These are phyloP conservation scores for Fusarium tricinctum DNA, from an alignment of 2,329 filamentous ascomycete genomes.

Conservation along the genomic window DNA sequence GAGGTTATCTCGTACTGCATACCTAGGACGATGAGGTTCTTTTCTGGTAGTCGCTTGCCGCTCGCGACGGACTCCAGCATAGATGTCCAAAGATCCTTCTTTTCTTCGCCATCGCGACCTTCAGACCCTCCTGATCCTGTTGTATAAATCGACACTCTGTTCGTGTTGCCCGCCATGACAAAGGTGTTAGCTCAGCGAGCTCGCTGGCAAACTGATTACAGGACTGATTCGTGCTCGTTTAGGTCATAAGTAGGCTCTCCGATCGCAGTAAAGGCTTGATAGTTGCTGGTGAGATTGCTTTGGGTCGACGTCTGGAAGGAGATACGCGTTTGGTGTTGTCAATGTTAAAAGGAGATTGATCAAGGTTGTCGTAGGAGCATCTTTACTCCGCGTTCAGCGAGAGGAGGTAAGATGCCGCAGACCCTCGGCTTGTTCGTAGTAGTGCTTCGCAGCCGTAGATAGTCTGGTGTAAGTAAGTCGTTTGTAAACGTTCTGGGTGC, in stretches of 20 bases:
- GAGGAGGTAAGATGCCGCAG: conserved; percentile 6
- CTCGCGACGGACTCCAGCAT: conserved; percentile 93
- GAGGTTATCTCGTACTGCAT: conserved; percentile 49
- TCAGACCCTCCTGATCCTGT: conserved; percentile 68
- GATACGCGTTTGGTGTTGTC: conserved; percentile 39
- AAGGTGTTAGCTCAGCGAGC: conserved; percentile 36
- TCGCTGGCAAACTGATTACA: conserved; percentile 23
- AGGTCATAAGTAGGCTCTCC: conserved; percentile 28
- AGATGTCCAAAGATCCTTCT: conserved; percentile 93
- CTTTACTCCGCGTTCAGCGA: conserved; percentile 40
- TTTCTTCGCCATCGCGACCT: conserved; percentile 75
- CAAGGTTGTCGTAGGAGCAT: conserved; percentile 50
- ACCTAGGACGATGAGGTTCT: conserved; percentile 90
- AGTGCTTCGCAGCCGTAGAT: conserved; percentile 15
- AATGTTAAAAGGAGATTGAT: conserved; percentile 43
- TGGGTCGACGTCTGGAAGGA: conserved; percentile 17
- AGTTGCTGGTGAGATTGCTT: conserved; percentile 7
- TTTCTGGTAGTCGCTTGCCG: conserved; percentile 90
- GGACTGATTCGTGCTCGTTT: conserved; percentile 20
- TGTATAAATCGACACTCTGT: conserved; percentile 72
- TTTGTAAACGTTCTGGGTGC: conserved; percentile 13
- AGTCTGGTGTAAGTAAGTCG: conserved; percentile 16
- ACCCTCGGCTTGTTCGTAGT: conserved; percentile 23
- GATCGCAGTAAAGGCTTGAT: conserved; percentile 6
- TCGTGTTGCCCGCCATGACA: conserved; percentile 66